These are phyloP conservation scores for Chamaenerion angustifolium DNA, from an alignment of 345 rosid species.

Conservation along the genomic window DNA sequence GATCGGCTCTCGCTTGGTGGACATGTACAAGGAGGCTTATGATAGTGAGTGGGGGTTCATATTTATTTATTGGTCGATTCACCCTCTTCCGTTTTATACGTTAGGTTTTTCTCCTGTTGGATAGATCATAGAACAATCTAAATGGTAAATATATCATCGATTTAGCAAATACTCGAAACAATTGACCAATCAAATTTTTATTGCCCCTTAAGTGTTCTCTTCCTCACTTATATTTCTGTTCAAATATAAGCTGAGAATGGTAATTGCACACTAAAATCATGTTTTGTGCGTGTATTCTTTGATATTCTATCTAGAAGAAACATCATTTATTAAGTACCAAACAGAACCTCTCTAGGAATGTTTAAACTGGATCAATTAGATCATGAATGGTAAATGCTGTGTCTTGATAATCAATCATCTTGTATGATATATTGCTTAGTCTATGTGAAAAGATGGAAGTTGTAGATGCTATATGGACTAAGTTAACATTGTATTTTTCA, in stretches of 20 bases:
- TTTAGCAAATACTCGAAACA: too few relatives aligned
- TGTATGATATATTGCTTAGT: too few relatives aligned
- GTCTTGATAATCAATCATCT: too few relatives aligned
- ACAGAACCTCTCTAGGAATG: too few relatives aligned
- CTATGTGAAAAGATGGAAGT: too few relatives aligned
- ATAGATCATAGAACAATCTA: not conserved
- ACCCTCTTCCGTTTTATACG: not conserved
- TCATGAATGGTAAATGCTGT: too few relatives aligned
- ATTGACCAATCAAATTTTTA: too few relatives aligned
- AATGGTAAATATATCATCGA: too few relatives aligned
- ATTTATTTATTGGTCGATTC: not conserved
- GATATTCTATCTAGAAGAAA: not conserved
- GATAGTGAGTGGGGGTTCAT: conserved; percentile 45
- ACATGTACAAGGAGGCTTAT: conserved; percentile 87
- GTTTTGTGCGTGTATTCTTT: not conserved
- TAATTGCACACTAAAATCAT: not conserved
- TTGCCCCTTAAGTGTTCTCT: too few relatives aligned
- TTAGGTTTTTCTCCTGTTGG: not conserved
- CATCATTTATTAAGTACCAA: not conserved
- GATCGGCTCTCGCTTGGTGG: conserved; percentile 84
- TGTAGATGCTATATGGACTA: too few relatives aligned
- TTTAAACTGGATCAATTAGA: too few relatives aligned
- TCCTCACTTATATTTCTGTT: not conserved
- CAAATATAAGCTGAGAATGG: not conserved
- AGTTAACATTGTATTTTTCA: too few relatives aligned